Evolutionary conservation across 495 filamentous ascomycete species (phyloP).

Genomic region (Neurospora hispaniola): DNA sequence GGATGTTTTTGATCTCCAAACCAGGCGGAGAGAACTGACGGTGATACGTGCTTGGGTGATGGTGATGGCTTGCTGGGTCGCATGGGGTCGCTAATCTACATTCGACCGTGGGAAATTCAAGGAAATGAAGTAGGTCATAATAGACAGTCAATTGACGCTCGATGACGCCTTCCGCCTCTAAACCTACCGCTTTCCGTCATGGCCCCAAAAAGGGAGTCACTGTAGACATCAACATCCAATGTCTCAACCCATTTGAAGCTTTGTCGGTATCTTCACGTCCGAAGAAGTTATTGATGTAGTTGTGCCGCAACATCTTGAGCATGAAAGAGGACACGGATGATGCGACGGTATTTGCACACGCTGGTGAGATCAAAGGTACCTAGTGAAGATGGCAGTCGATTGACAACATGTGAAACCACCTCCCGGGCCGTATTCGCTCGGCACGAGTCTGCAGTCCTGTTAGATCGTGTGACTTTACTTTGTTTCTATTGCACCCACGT

Average conservation of each 20-base stretch:
- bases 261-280: accelerated
- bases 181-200: not conserved
- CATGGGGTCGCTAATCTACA: not conserved
- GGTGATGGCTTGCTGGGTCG: not conserved
- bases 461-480: not conserved
- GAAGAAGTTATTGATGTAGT: not conserved
- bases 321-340: not conserved
- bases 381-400: accelerated
- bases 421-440: not conserved
- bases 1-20: not conserved
- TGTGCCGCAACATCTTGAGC: not conserved
- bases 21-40: not conserved
- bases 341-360: accelerated
- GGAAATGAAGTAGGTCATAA: not conserved
- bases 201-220: not conserved
- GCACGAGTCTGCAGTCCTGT: not conserved
- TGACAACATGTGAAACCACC: not conserved
- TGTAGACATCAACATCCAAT: no score
- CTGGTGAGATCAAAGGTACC: not conserved
- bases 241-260: not conserved
- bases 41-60: not conserved
- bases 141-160: not conserved
- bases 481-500: not conserved
- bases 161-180: not conserved
- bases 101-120: not conserved